Conservation (phyloP, 202 grass and related monocot species). For the Zoysia matrella region DNA sequence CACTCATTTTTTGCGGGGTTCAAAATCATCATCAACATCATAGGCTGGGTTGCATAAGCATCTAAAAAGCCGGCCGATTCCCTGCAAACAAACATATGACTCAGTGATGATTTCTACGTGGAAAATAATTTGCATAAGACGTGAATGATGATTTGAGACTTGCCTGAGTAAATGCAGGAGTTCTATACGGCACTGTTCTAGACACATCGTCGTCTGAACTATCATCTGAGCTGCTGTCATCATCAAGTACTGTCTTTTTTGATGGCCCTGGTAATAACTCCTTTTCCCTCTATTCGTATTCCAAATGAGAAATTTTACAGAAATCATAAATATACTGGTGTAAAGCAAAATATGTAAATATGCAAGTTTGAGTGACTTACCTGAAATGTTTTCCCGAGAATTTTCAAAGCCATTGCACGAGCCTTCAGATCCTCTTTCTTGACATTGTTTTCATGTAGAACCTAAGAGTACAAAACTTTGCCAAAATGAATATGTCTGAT, state of each 20-base stretch:
- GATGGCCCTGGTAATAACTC: conserved; percentile 69
- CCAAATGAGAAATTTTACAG: conserved; percentile 22
- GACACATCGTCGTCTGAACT: conserved; percentile 81
- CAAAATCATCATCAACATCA: conserved; percentile 95
- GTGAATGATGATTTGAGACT: conserved; percentile 20
- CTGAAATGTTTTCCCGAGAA: conserved; percentile 92
- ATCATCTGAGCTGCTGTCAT: conserved; percentile 76
- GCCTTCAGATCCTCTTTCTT: conserved; percentile 95
- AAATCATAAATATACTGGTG: not conserved
- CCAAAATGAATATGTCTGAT: conserved; percentile 3
- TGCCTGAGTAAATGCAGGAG: conserved; percentile 96
- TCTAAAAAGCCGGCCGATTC: conserved; percentile 94
- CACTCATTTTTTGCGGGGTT: conserved; percentile 57
- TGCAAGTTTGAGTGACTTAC: conserved; percentile 38
- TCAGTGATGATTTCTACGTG: conserved; percentile 8
- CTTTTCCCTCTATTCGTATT: conserved; percentile 70
- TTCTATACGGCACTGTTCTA: conserved; percentile 64
- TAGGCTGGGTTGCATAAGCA: conserved; percentile 99
- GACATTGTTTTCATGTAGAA: conserved; percentile 78
- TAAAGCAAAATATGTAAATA: not conserved
- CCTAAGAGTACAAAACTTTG: conserved; percentile 49
- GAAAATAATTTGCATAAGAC: not conserved
- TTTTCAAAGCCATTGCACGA: conserved; percentile 79
- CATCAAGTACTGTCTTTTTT: conserved; percentile 70
- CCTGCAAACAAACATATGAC: conserved; percentile 55